Conservation (phyloP, 768 basidiomycete species). For the Strobilomyces dryophilus region DNA sequence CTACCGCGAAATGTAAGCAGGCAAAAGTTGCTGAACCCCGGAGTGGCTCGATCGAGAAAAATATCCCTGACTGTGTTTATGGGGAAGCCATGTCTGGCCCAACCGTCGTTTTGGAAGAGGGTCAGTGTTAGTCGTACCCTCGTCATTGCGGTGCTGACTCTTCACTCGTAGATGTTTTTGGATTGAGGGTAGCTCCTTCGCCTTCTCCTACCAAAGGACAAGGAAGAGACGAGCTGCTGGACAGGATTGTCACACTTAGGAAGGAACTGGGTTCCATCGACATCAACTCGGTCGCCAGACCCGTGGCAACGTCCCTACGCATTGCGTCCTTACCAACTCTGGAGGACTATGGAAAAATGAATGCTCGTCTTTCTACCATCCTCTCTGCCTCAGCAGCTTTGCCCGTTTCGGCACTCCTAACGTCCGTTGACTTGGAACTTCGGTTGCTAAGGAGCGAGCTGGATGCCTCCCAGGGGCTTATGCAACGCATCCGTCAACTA, state of each 20-base stretch:
- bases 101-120: conserved; percentile 17
- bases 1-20: background rate
- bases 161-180: conserved; percentile 55
- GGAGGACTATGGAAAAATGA: conserved; percentile 45
- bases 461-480: conserved; percentile 42
- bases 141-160: conserved; percentile 3
- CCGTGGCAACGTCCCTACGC: conserved; percentile 29
- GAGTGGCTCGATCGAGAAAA: background rate
- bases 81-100: conserved; percentile 1
- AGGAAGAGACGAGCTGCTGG: conserved; percentile 44
- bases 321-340: conserved; percentile 49
- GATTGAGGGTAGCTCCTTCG: conserved; percentile 37
- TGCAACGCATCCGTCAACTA: conserved; percentile 52
- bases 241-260: conserved; percentile 49
- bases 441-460: conserved; percentile 58
- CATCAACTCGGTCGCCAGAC: conserved; percentile 51
- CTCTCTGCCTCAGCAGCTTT: conserved; percentile 43
- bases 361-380: conserved; percentile 43
- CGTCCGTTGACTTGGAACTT: conserved; percentile 52
- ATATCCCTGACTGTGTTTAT: background rate
- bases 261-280: conserved; percentile 58
- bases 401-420: conserved; percentile 39
- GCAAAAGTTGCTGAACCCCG: background rate
- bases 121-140: conserved; percentile 13
- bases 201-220: conserved; percentile 32